phyloP scores from a whole-genome alignment of 2,329 filamentous ascomycete species.

The Neofusicoccum kwambonambiense region DNA sequence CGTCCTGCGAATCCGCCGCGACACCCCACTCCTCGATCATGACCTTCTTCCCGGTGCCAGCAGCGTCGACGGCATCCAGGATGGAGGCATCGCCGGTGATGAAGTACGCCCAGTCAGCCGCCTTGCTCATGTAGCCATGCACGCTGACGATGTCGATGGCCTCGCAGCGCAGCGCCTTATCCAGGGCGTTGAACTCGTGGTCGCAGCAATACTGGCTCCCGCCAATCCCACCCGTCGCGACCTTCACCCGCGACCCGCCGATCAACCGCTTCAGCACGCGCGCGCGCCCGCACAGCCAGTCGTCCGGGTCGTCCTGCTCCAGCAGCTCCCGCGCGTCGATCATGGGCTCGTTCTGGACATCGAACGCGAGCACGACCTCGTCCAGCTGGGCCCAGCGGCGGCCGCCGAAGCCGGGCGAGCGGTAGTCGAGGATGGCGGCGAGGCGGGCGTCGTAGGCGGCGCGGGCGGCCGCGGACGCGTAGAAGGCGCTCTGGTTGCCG shows the following conservation, averaged over 20 bases:
- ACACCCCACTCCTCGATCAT: conserved; percentile 24
- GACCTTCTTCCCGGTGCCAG: conserved; percentile 15
- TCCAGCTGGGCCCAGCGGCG: conserved; percentile 19
- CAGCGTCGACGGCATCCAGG: conserved; percentile 3
- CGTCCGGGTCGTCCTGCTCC: conserved; percentile 18
- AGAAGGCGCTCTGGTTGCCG: conserved; percentile 18
- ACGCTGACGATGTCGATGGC: conserved; percentile 22
- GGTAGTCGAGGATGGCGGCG: conserved; percentile 18
- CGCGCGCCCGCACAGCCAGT: conserved; percentile 22
- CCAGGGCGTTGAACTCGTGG: conserved; percentile 19
- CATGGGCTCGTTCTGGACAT: conserved; percentile 23
- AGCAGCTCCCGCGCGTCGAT: background rate
- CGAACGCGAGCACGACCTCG: conserved; percentile 22
- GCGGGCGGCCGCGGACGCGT: conserved; percentile 11
- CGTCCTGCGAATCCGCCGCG: conserved; percentile 4
- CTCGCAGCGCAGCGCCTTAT: conserved; percentile 20
- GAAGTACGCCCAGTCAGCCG: conserved; percentile 21
- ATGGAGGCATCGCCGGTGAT: conserved; percentile 19
- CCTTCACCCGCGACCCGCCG: conserved; percentile 12
- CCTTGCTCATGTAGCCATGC: conserved; percentile 21
- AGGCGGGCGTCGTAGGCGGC: conserved; percentile 19
- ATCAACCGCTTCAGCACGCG: conserved; percentile 8
- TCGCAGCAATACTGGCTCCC: conserved; percentile 19
- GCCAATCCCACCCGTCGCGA: conserved; percentile 21
- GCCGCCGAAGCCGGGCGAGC: conserved; percentile 1